A percentile compares a stretch with the other conserved stretches of the same genome.
phyloP scores from a whole-genome alignment of 2,329 filamentous ascomycete species.

The Aspergillus viridinutans region DNA sequence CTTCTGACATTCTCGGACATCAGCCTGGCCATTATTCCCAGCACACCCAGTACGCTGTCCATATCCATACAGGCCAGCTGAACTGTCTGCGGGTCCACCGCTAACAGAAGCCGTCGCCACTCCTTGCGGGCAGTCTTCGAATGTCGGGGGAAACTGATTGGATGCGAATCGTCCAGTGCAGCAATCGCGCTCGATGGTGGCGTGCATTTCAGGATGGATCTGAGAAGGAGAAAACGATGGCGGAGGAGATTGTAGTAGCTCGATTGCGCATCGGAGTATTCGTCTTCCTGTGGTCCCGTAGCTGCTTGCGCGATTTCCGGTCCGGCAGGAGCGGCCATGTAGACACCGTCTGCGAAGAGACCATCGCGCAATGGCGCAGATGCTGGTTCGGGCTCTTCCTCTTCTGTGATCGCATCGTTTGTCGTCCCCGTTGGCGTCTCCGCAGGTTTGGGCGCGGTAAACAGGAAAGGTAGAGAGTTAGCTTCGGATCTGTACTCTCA shows the following conservation, averaged over 20 bases:
- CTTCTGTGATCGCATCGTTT: background rate
- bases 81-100: constrained; percentile 45
- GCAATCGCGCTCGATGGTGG: constrained; percentile 53
- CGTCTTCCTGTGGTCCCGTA: constrained; percentile 23
- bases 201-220: constrained; percentile 54
- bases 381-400: constrained; percentile 21
- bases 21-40: constrained; percentile 57
- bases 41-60: constrained; percentile 60
- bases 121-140: constrained; percentile 50
- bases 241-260: constrained; percentile 66
- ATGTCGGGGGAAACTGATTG: constrained; percentile 51
- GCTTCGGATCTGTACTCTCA: constrained; percentile 63
- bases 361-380: constrained; percentile 55
- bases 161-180: constrained; percentile 52
- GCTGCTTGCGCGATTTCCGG: constrained; percentile 41
- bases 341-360: constrained; percentile 75
- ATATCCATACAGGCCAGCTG: constrained; percentile 55
- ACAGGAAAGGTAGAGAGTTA: constrained; percentile 65
- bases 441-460: constrained; percentile 56
- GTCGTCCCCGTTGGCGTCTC: constrained; percentile 5
- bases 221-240: constrained; percentile 62
- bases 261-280: constrained; percentile 51
- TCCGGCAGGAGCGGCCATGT: constrained; percentile 56
- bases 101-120: constrained; percentile 48
- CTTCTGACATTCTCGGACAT: constrained; percentile 61